Base-by-base conservation (phyloP, 352 stramenopile species). In the Achlya hypogyna region DNA sequence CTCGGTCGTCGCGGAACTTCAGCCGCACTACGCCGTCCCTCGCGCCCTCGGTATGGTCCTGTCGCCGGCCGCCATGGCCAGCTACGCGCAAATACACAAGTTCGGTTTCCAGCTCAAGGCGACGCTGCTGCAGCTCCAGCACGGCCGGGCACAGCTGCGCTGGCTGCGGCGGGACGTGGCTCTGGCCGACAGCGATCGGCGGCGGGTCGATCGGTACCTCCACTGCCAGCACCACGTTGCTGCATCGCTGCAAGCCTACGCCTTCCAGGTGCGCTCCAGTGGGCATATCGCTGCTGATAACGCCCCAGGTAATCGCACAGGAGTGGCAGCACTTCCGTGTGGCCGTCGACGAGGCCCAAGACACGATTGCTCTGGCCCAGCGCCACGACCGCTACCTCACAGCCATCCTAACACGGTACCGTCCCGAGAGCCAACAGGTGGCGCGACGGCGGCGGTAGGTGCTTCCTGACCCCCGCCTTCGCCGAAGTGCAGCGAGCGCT, bases 21-120 rank as follows among this genome's bases (percentile, higher is more conserved):
- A 59, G 16, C 60, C 60, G 12, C 25, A 42, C 18, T 67, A 67
- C 18, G 47, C 20, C 0, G 3, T 67, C 20, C 60, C 60, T 4
- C 25, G 51, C n/a, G 60, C 51, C 28, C 28, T 67, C 28, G 32
- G 16, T 4, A 6, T 29, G 22, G 2, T 51, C 25, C 5, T 65
- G 28, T 28, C 60, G 2, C 3, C 9, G 60, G n/a, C 38, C 14
- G 49, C 5, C 1, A 10, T 67, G 42, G 18, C 16, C 8, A 5
- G 27, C 20, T 67, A 67, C 23, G 32, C 14, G 6, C 6, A 2
- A 6, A 5, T 67, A 9, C 60, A 67, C 35, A 28, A 20, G 34
- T 38, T 58, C 25, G 5, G 45, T 10, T 67, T 67, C 22, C 51
- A 67, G 14, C 28, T 67, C 8, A 58, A 58, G 42, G 60, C 60